Conservation (phyloP, 2,329 filamentous ascomycete genomes). For the Nakataea oryzae region DNA sequence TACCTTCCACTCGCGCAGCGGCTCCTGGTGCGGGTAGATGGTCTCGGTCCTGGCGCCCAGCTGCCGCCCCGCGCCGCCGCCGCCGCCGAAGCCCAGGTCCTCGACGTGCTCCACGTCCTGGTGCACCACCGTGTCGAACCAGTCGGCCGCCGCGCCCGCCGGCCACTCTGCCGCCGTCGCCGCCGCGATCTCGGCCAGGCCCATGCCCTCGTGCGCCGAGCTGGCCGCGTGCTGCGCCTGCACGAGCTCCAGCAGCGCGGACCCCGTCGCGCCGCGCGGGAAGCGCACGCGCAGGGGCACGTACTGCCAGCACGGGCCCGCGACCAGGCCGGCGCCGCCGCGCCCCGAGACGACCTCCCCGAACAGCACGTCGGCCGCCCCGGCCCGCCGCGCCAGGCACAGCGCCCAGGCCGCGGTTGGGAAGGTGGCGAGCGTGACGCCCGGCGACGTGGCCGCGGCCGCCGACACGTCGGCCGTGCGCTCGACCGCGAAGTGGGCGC, state of each 20-base stretch:
- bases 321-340: conserved; percentile 42
- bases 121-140: conserved; percentile 47
- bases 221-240: conserved; percentile 48
- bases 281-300: conserved; percentile 46
- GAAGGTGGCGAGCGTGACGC: conserved; percentile 52
- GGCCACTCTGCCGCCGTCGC: conserved; percentile 28
- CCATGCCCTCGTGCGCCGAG: conserved; percentile 43
- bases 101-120: conserved; percentile 54
- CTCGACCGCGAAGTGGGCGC: conserved; percentile 29
- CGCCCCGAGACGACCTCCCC: conserved; percentile 57
- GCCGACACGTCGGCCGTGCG: conserved; percentile 32
- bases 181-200: conserved; percentile 39
- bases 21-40: conserved; percentile 46
- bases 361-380: conserved; percentile 48
- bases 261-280: conserved; percentile 17
- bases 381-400: conserved; percentile 44
- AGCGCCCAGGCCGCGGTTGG: conserved; percentile 60
- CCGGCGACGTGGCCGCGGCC: conserved; percentile 10
- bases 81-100: conserved; percentile 28
- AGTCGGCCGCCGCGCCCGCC: conserved; percentile 20
- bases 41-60: conserved; percentile 37
- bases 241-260: conserved; percentile 40
- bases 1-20: conserved; percentile 46
- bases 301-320: conserved; percentile 59
- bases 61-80: too few relatives aligned